Base-by-base conservation (phyloP, 2,329 filamentous ascomycete genomes). In the Verticillium longisporum region DNA sequence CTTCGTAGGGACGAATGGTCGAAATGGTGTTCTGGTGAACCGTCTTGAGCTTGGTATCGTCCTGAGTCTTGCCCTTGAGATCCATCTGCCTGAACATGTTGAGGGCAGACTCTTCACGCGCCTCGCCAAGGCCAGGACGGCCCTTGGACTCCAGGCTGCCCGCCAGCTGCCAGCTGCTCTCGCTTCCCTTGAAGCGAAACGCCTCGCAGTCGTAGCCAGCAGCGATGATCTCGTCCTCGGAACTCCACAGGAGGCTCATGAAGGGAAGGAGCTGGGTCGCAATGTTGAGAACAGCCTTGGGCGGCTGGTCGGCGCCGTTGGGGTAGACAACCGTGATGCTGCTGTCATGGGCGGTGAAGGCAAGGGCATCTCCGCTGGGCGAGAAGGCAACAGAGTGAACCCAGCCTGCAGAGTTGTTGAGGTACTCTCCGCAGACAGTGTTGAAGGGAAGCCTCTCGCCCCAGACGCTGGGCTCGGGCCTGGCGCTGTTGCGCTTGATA, bases 71-170 rank as follows among this genome's bases (percentile, higher is more conserved):
- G 64, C 95, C 95, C 83, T 95, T 97, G 66, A 99, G 83, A 76
- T 99, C 95, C 95, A 99, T 98, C 80, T 97, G 93, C 70, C 88
- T 87, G 80, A 99, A 99, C 92, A 98, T 97, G 77, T 98, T 97
- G 74, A 97, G 80, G 31, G 95, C 95, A 66, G 90, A 95, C 74
- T 98, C 95, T 76, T 98, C 95, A 36, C 89, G 84, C 62, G 80
- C 79, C 60, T 85, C 84, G 61, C 83, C 87, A 60, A 81, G 74
- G 53, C 84, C 88, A 33, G 83, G 80, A 5, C 83, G 78, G 57
- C 84, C 81, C 77, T 93, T 92, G 57, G 80, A 80, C 77, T 97
- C 93, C 63, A 98, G 79, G 4, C 91, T 89, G 36, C 92, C 93
- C 38, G 83, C 85, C 41, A 97, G 79, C 71, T 92, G 84, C 95